Evolutionary conservation across 306 rosid species (phyloP), one percentile per base, ranked within the genome.

Genomic region (Luffa acutangula): DNA sequence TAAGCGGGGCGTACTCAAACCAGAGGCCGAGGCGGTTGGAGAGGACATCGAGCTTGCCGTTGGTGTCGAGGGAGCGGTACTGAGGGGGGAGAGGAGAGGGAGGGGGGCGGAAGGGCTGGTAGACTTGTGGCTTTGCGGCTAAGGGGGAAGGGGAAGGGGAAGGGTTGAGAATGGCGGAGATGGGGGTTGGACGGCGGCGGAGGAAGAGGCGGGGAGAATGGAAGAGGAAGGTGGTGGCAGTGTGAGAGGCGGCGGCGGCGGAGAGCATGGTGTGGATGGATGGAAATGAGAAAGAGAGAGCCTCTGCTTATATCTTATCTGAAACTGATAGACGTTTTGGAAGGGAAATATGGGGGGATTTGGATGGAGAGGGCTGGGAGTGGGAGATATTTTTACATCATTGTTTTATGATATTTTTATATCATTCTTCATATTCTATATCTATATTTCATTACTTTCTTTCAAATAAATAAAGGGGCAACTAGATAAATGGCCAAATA

Each of bases 71-170:
- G 54, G 84, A 77, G 3, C 81, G 57, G 83, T 41, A 91, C 17
- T 88, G 72, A 5, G 87, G 8, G 0, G 96, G 96, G 13, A 95
- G 80, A 20, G 87, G 84, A 0, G 93, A 64, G 7, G 96, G 91
- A 3, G 98, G 98, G 0, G 97, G 96, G 15, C 96, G 80, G 82
- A 91, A 95, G 5, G 99, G 99, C 69, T 90, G 97, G 83, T 91
- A 95, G n/a, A 91, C 72, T 36, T 90, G 87, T 49, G 66, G 78
- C 51, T 83, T 87, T 11, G 82, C 34, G 42, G 53, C 81, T 15
- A 82, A 58, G 34, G 85, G 46, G 8, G 64, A 1, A 0, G 84
- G 10, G n/a, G 85, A 9, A 2, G 84, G 48, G 31, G 78, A 48
- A 17, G 84, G 83, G 10, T 53, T 82, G 36, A 69, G 21, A 45